Evolutionary conservation across 2,329 filamentous ascomycete species (phyloP), one percentile per base, ranked within the genome.

Genomic region (Fusarium protoensiforme): DNA sequence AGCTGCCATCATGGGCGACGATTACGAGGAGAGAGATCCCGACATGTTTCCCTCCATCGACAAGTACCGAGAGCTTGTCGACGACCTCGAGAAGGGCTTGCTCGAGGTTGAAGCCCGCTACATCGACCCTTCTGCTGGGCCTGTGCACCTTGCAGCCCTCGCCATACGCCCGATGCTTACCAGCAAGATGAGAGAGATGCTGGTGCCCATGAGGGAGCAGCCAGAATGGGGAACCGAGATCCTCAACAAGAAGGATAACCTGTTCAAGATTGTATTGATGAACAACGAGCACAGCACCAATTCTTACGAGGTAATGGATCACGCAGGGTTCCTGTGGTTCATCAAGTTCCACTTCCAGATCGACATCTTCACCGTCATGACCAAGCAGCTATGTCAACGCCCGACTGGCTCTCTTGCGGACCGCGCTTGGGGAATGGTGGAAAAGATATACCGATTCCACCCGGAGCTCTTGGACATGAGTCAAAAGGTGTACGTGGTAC

Each of bases 321-420:
- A 84, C 27, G 83, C 81, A 1, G 86, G 87, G 2, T 91, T 90
- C 76, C 75, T 87, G 13, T 91, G 89, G 89, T 90, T 87, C 72
- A 82, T 86, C 77, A 84, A 85, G 67, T 80, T 83, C 27, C 86
- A 89, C 74, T 89, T 91, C 78, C 88, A 90, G 74, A 79, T 87
- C 56, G 89, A 89, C 64, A 81, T 90, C 27, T 87, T 90, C 68
- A 81, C 86, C 39, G 89, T 88, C 76, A 83, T 90, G 78, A 85
- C 86, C 0, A 87, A 87, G 6, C 87, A 90, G 75, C 84, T 91
- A 14, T 85, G 84, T 69, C 82, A 85, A 35, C 85, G 87, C 39
- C 84, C 83, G 0, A 82, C 82, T 2, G 89, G 89, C 10, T 79
- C 77, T 5, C 80, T 90, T 11, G 85, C 89, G 10, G 88, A 90